These are phyloP conservation scores for Fusarium napiforme DNA, from an alignment of 2,329 filamentous ascomycete genomes.

Conservation along the genomic window DNA sequence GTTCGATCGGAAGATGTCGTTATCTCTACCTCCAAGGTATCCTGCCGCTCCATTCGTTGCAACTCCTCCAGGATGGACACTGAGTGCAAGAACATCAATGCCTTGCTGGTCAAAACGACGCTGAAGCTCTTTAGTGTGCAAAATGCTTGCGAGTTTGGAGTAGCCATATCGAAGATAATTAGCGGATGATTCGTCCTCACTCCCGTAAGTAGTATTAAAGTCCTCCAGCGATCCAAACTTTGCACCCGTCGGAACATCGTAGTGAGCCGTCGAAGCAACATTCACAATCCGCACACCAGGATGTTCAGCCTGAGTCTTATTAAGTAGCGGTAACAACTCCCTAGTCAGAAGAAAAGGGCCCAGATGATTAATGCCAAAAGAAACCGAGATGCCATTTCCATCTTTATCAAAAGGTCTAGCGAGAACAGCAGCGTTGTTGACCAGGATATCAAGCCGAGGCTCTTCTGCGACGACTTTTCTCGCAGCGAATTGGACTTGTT, in stretches of 20 bases:
- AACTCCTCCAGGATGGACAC: background rate
- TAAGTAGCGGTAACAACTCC: background rate
- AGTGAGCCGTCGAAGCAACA: background rate
- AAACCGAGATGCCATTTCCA: background rate
- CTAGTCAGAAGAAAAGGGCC: background rate
- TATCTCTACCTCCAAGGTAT: background rate
- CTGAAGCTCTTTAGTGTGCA: background rate
- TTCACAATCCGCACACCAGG: background rate
- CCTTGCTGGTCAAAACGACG: background rate
- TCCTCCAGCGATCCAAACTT: background rate
- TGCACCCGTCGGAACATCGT: background rate
- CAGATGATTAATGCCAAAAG: background rate
- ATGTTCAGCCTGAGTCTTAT: background rate
- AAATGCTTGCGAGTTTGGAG: background rate
- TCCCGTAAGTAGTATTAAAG: background rate
- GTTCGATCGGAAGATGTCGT: background rate
- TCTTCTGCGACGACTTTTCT: background rate
- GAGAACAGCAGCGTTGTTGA: background rate
- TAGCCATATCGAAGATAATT: background rate
- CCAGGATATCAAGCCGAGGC: background rate
- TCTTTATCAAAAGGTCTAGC: background rate
- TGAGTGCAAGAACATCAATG: background rate
- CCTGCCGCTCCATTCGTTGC: background rate
- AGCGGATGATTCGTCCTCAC: fast-evolving
- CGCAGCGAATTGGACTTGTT: background rate